Base-by-base conservation (phyloP, 345 rosid species). In the Syzygium jambos region DNA sequence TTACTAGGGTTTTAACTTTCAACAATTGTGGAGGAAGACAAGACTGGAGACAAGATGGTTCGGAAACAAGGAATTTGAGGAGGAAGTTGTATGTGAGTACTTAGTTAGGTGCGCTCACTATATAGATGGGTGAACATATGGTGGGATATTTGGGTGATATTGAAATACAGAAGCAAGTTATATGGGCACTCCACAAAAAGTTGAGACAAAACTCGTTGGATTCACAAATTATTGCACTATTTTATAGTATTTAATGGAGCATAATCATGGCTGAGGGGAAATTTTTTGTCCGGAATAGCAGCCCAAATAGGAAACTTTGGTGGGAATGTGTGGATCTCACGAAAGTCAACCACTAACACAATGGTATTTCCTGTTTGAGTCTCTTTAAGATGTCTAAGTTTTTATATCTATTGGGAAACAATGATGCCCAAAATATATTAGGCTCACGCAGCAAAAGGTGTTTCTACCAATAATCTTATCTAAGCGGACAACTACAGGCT, bases 251-350 rank as follows among this genome's bases (percentile, higher is more conserved):
- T 85, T 85, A 65, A 55, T 46, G 34, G 84, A 51, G 87, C 78
- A 52, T 78, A 52, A 78, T 86, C 52, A 63, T 78, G 78, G 86
- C 30, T 9, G 30, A 82, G 78, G 15, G 85, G 27, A 61, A 78
- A 7, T n/a, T 25, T 8, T 85, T 87, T 61, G 88, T 54, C 63
- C 56, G 25, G 27, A 78, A 77, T 86, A 86, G 89, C 85, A 43
- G 87, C 91, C 90, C 85, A 52, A 65, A 86, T 9, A 59, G 90
- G 90, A 87, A 87, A 86, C 77, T 90, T 84, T 5, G 59, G 61
- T 84, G 86, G 90, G 90, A 85, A 57, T 61, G 34, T 7, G 85
- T 59, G 34, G 73, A 84, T 43, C 17, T 53, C 10, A n/a, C 5
- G 9, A 85, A 63, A 78, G 85, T 63, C 84, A 52, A 89, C 29